phyloP scores from a whole-genome alignment of 1,284 basidiomycete genomes.

The Cryptococcus sp. region DNA sequence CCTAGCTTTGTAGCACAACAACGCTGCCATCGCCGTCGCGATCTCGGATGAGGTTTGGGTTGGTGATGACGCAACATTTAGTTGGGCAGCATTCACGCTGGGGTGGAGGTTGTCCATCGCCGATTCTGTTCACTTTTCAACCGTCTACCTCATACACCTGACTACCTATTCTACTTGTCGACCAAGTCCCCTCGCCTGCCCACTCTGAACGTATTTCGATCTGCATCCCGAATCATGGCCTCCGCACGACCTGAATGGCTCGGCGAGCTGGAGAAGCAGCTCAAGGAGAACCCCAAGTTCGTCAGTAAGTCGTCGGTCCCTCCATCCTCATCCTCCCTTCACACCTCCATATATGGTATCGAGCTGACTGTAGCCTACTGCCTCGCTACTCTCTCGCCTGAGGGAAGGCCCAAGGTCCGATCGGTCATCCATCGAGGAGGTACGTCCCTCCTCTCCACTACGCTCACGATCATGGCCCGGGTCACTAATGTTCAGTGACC shows the following conservation, averaged over 20 bases:
- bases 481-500: slow-evolving; percentile 20
- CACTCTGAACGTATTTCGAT: background rate
- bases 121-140: too few species aligned
- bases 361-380: slow-evolving; percentile 26
- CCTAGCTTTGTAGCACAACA: too few species aligned
- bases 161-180: too few species aligned
- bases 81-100: too few species aligned
- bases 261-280: slow-evolving; percentile 26
- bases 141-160: too few species aligned
- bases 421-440: slow-evolving; percentile 40
- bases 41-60: too few species aligned
- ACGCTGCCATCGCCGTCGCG: too few species aligned
- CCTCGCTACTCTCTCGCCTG: slow-evolving; percentile 26
- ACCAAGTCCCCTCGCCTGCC: background rate
- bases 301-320: slow-evolving; percentile 15
- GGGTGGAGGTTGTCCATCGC: background rate
- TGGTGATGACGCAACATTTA: too few species aligned
- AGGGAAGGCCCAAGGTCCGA: slow-evolving; percentile 34
- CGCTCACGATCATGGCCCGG: background rate
- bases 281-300: slow-evolving; percentile 29
- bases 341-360: too few species aligned
- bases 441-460: slow-evolving; percentile 11
- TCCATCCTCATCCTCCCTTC: background rate
- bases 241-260: slow-evolving; percentile 30
- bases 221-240: slow-evolving; percentile 1